Conservation (phyloP, 2,329 filamentous ascomycete genomes). For the Monosporascus sp. region DNA sequence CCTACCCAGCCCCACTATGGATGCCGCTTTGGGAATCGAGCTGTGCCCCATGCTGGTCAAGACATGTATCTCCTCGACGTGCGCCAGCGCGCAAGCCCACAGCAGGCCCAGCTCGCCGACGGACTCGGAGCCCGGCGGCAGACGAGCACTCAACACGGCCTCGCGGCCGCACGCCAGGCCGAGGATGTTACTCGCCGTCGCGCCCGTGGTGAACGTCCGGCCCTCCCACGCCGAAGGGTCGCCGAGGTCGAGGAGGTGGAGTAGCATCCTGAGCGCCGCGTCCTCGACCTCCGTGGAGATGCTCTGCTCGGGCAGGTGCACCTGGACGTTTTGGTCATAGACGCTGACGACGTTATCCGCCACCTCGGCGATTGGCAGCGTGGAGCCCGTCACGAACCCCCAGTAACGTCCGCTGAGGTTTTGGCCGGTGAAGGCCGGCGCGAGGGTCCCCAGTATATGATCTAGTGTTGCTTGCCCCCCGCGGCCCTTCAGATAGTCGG, state of each 20-base stretch:
- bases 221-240: conserved; percentile 55
- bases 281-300: conserved; percentile 74
- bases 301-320: conserved; percentile 73
- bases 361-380: conserved; percentile 70
- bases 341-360: conserved; percentile 80
- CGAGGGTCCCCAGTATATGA: conserved; percentile 42
- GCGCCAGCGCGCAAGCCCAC: conserved; percentile 57
- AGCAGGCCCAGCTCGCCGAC: conserved; percentile 68
- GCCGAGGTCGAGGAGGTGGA: conserved; percentile 59
- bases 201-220: conserved; percentile 52
- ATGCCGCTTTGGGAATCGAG: conserved; percentile 77
- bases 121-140: conserved; percentile 28
- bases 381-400: conserved; percentile 82
- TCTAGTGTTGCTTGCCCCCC: conserved; percentile 28
- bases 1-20: conserved; percentile 73
- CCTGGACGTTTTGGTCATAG: conserved; percentile 78
- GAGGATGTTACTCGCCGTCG: conserved; percentile 75
- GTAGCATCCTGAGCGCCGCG: conserved; percentile 62
- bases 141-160: conserved; percentile 42
- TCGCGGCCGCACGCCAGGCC: conserved; percentile 66
- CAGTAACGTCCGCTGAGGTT: conserved; percentile 68
- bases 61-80: conserved; percentile 65
- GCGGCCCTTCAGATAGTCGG: conserved; percentile 26
- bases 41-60: conserved; percentile 81
- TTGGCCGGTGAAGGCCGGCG: conserved; percentile 60